These are phyloP conservation scores for Neonectria coccinea DNA, from an alignment of 2,329 filamentous ascomycete genomes.

Conservation along the genomic window DNA sequence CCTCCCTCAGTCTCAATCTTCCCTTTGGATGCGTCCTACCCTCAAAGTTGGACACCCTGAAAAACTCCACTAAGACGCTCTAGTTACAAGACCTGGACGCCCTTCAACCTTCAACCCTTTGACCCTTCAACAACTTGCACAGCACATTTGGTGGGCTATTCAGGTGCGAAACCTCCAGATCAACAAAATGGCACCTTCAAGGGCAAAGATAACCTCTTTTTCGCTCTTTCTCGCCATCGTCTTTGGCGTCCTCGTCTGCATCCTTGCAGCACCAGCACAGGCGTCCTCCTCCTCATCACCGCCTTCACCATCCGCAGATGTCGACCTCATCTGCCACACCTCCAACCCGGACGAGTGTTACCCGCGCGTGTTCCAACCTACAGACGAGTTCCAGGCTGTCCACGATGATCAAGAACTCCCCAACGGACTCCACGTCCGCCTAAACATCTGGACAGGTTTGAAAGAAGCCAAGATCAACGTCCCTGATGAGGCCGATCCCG, in stretches of 20 bases:
- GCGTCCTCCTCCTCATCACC: constrained; percentile 47
- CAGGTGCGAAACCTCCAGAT: neutral
- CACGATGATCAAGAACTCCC: constrained; percentile 75
- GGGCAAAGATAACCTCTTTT: constrained; percentile 37
- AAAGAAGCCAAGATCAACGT: constrained; percentile 76
- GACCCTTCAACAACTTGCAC: neutral
- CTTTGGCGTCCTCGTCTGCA: constrained; percentile 45
- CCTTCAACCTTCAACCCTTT: constrained; percentile 1
- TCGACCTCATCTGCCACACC: constrained; percentile 75
- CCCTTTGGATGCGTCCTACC: constrained; percentile 9
- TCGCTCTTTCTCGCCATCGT: constrained; percentile 40
- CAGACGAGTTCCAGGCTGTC: constrained; percentile 72
- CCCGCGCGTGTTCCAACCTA: constrained; percentile 71
- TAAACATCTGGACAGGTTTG: constrained; percentile 72
- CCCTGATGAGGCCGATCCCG: constrained; percentile 61
- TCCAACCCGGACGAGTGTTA: constrained; percentile 72
- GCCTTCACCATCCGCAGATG: constrained; percentile 52
- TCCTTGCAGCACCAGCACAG: constrained; percentile 39
- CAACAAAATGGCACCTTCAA: constrained; percentile 41
- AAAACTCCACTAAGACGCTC: constrained; percentile 16
- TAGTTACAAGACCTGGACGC: neutral
- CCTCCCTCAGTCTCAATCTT: constrained; percentile 2
- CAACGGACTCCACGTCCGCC: constrained; percentile 72
- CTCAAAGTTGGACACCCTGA: neutral
- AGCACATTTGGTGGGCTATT: neutral